Conservation (phyloP, 2,329 filamentous ascomycete genomes). For the Nemania diffusa region DNA sequence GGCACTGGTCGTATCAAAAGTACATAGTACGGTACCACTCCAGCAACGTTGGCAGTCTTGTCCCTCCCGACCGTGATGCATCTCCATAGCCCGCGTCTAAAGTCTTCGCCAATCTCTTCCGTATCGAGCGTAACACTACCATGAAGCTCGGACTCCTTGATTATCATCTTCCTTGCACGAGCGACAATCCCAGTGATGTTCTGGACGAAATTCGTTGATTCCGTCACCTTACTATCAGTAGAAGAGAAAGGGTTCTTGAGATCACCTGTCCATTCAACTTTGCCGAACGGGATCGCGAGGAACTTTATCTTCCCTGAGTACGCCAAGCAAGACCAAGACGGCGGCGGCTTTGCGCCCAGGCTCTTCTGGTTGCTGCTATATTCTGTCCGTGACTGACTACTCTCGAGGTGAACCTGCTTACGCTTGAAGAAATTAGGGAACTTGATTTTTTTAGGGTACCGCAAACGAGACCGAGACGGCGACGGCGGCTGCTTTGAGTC, state of each 20-base stretch:
- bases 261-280: neutral
- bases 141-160: neutral
- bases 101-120: neutral
- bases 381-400: too few relatives aligned
- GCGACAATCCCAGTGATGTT: neutral
- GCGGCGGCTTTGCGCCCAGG: neutral
- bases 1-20: neutral
- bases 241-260: neutral
- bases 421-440: too few relatives aligned
- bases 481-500: too few relatives aligned
- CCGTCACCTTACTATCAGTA: too few relatives aligned
- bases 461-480: too few relatives aligned
- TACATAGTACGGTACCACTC: neutral
- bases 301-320: neutral
- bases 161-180: neutral
- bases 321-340: constrained; percentile 2
- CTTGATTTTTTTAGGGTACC: too few relatives aligned
- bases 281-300: neutral
- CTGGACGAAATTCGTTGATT: neutral
- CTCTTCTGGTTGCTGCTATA: too few relatives aligned
- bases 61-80: neutral
- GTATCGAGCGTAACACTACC: neutral
- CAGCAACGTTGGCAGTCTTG: neutral
- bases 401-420: too few relatives aligned
- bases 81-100: neutral